A percentile compares a stretch with the other conserved stretches of the same genome.
Evolutionary conservation across 805 yeast genomes (phyloP).

Genomic region (Candida ovalis): DNA sequence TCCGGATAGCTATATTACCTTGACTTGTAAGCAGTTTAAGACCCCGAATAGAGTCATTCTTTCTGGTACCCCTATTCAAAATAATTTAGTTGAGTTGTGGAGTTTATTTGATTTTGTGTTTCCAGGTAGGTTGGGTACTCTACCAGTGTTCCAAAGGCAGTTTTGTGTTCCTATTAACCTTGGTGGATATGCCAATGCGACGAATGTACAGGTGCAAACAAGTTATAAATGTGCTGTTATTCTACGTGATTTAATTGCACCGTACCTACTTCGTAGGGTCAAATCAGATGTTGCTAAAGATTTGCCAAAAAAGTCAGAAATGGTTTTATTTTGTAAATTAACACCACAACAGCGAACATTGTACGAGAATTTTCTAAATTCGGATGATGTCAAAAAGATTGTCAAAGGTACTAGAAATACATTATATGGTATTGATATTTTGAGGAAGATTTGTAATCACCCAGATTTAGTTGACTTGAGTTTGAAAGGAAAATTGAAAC

Average conservation of each 20-base stretch:
- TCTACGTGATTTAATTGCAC: conserved; percentile 81
- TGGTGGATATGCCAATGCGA: conserved; percentile 98
- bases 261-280: conserved; percentile 80
- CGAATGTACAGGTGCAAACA: conserved; percentile 92
- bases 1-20: conserved; percentile 85
- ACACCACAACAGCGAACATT: conserved; percentile 72
- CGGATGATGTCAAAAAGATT: conserved; percentile 72
- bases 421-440: conserved; percentile 81
- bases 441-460: conserved; percentile 93
- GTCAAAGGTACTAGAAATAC: conserved; percentile 75
- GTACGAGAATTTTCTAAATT: conserved; percentile 69
- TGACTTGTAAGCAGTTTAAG: conserved; percentile 77
- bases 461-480: conserved; percentile 73
- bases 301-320: conserved; percentile 87
- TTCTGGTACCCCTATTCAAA: conserved; percentile 96
- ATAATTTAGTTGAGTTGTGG: conserved; percentile 90
- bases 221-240: conserved; percentile 96
- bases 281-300: conserved; percentile 95
- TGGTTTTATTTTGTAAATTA: conserved; percentile 86
- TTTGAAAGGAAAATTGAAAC: conserved; percentile 25
- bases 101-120: conserved; percentile 90
- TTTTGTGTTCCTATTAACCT: conserved; percentile 88
- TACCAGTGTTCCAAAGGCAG: conserved; percentile 91
- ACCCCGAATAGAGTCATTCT: conserved; percentile 84
- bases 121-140: conserved; percentile 91